Evolutionary conservation across 306 rosid genomes (phyloP).

Genomic region (Medicago arabica): DNA sequence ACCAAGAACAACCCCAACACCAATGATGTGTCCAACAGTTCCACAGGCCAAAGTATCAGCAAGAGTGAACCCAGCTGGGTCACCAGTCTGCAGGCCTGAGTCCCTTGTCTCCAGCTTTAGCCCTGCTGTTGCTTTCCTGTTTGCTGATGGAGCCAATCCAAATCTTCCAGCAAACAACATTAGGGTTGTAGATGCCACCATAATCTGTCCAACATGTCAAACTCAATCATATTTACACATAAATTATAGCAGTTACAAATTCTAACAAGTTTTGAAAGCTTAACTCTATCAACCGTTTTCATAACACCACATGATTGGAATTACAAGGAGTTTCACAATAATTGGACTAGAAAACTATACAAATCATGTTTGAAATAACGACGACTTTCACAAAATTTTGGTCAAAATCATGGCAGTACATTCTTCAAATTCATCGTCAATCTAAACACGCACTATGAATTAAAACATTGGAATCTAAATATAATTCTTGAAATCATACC

Average conservation of each 20-base stretch:
- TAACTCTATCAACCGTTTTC: neutral
- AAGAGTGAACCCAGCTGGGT: slow-evolving; percentile 96
- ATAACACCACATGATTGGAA: too few species aligned
- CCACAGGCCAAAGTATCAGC: slow-evolving; percentile 99
- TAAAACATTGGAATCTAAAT: neutral
- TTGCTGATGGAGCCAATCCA: slow-evolving; percentile 96
- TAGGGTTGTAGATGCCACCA: slow-evolving; percentile 78
- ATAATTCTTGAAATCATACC: slow-evolving; percentile 50
- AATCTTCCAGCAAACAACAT: slow-evolving; percentile 98
- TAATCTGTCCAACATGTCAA: slow-evolving; percentile 57
- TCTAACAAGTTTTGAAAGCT: neutral
- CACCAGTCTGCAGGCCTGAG: slow-evolving; percentile 95
- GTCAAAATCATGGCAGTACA: neutral
- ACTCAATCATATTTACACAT: neutral
- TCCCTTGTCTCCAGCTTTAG: slow-evolving; percentile 87
- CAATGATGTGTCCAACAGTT: slow-evolving; percentile 83
- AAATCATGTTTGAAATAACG: neutral
- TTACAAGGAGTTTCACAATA: too few species aligned
- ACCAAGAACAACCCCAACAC: slow-evolving; percentile 97
- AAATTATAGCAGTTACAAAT: neutral
- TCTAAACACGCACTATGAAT: neutral
- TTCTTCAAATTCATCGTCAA: neutral
- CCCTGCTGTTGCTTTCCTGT: slow-evolving; percentile 93
- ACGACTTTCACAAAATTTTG: neutral
- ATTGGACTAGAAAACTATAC: neutral